These are phyloP conservation scores for Monascus ruber DNA, from an alignment of 2,329 filamentous ascomycete species.

Conservation along the genomic window DNA sequence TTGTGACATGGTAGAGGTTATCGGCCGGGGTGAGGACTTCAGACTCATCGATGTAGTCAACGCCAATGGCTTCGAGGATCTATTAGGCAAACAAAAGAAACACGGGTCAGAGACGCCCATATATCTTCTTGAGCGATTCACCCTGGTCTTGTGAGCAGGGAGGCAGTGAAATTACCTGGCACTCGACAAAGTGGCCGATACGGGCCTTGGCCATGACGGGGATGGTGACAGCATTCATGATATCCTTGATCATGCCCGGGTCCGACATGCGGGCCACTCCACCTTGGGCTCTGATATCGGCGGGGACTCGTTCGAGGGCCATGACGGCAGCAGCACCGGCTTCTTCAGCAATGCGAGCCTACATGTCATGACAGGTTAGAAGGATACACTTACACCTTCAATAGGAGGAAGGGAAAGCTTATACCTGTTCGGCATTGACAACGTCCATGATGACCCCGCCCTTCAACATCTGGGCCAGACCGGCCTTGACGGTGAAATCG, in stretches of 20 bases:
- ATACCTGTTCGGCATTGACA: conserved; percentile 71
- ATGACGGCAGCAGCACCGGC: conserved; percentile 94
- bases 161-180: conserved; percentile 47
- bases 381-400: neutral
- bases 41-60: conserved; percentile 97
- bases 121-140: neutral
- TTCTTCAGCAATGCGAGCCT: conserved; percentile 94
- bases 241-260: conserved; percentile 86
- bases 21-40: conserved; percentile 96
- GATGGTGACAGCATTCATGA: conserved; percentile 89
- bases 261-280: conserved; percentile 97
- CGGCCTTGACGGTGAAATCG: conserved; percentile 83
- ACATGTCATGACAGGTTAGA: neutral
- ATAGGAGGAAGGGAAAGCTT: neutral
- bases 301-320: conserved; percentile 94
- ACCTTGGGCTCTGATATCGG: conserved; percentile 84
- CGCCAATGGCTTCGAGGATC: conserved; percentile 87
- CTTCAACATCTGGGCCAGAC: conserved; percentile 95
- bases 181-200: conserved; percentile 97
- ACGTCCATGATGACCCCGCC: conserved; percentile 99
- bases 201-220: conserved; percentile 98
- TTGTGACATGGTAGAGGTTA: conserved; percentile 81
- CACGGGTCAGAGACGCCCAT: neutral
- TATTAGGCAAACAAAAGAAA: conserved; percentile 21
- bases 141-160: neutral